Conservation (phyloP, 2,329 filamentous ascomycete species). For the Trichoderma sp. region DNA sequence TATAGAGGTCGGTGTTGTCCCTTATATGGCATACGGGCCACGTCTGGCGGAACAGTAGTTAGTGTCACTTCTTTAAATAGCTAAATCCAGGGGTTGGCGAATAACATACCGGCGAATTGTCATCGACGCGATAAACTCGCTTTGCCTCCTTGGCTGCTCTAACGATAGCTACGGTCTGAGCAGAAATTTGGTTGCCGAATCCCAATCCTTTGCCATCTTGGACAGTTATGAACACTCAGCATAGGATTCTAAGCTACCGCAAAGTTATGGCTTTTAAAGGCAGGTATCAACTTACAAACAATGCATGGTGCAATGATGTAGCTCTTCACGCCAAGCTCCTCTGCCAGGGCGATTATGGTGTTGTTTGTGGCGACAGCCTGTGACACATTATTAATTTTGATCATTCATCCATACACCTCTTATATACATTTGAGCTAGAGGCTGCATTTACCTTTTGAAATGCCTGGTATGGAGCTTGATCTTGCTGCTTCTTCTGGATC, state of each 20-base stretch:
- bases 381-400: background rate
- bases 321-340: background rate
- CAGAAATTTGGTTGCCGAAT: conserved; percentile 1
- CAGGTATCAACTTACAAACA: background rate
- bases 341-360: background rate
- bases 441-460: background rate
- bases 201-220: background rate
- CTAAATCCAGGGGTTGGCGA: background rate
- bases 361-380: background rate
- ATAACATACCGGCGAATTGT: background rate
- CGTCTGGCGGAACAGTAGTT: background rate
- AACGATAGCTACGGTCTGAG: background rate
- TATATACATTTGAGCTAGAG: background rate
- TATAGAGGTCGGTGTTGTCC: background rate
- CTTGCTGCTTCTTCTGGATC: background rate
- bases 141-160: background rate
- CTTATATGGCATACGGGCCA: conserved; percentile 13
- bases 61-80: background rate
- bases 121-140: background rate
- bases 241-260: background rate
- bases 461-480: background rate
- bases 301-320: conserved; percentile 14
- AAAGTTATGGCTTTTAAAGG: background rate
- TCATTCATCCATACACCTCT: background rate
- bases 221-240: background rate